Conservation (phyloP, 2,329 filamentous ascomycete species). For the Akanthomyces dipterigenus region DNA sequence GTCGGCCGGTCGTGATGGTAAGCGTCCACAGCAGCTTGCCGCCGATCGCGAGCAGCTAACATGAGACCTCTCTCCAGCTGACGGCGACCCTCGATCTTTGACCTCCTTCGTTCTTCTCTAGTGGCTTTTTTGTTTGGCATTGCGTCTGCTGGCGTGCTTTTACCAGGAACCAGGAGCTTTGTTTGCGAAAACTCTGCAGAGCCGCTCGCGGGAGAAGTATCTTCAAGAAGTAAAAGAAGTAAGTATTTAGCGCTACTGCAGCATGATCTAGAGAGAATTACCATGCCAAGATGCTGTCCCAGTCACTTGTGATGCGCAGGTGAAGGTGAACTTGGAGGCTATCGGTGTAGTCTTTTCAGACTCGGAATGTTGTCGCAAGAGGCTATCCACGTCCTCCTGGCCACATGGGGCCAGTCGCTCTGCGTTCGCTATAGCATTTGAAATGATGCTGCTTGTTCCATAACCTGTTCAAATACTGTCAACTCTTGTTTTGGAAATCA, state of each 20-base stretch:
- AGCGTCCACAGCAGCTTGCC: constrained; percentile 66
- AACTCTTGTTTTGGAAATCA: not conserved
- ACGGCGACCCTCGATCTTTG: constrained; percentile 54
- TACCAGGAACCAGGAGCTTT: constrained; percentile 7
- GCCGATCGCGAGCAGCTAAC: constrained; percentile 69
- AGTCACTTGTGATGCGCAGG: constrained; percentile 82
- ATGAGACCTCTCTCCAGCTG: constrained; percentile 65
- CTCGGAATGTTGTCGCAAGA: constrained; percentile 60
- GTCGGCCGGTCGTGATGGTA: constrained; percentile 69
- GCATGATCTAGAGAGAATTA: constrained; percentile 11
- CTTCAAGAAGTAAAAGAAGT: not conserved
- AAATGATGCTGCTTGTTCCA: constrained; percentile 73
- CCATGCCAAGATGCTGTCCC: constrained; percentile 72
- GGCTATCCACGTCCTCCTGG: constrained; percentile 54
- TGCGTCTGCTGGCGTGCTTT: constrained; percentile 12
- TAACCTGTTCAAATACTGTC: constrained; percentile 18
- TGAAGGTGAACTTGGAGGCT: constrained; percentile 92
- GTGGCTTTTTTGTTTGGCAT: not conserved
- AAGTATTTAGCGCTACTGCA: not conserved
- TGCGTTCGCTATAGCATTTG: constrained; percentile 83
- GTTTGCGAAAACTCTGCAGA: constrained; percentile 7
- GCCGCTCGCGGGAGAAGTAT: constrained; percentile 17
- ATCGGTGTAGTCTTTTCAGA: constrained; percentile 60
- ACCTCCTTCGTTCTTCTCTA: constrained; percentile 11
- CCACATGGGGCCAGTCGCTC: constrained; percentile 61